Base-by-base conservation (phyloP, 2,329 filamentous ascomycete species). In the Talaromyces rugulosus region DNA sequence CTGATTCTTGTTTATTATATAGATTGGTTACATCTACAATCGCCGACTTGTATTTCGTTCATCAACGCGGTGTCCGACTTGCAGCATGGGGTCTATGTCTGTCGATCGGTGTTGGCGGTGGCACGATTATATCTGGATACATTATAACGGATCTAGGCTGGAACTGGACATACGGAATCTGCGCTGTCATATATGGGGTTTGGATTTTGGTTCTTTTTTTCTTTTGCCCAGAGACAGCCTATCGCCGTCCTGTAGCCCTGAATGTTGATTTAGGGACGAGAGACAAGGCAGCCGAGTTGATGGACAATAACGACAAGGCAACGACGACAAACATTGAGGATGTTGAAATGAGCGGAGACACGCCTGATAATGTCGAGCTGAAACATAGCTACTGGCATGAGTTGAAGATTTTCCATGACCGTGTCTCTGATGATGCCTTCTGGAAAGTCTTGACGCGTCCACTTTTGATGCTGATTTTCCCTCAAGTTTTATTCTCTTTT, bases 141-240 rank as follows among this genome's bases (percentile, higher is more conserved):
- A 68, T 80, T 23, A 75, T 76, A 0, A 66, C 69, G 0, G 67
- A 69, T 1, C 75, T 80, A 64, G 81, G 79, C 0, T 85, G 82
- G 82, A 72, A 81, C 14, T 83, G 80, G 80, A 72, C 78, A 0
- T 83, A 80, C 82, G 74, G 74, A 75, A 69, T 52, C 71, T 71
- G 18, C 56, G 77, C 67, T 60, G 78, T 81, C 56, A 69, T 81
- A 34, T 71, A 81, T 33, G 74, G 74, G 2, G 60, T 71, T 4
- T 69, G 72, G 5, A 62, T 82, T 0, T 5, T 82, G 5, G 62
- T 77, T 16, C 75, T 82, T 52, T 36, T 76, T 1, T 81, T 83
- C 58, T 65, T 73, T 12, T 83, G 78, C 60, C 78, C 83, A 54
- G 82, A 80, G 62, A 77, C 74, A 0, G 76, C 72, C 42, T 76